Percentiles rank a stretch among this genome's conserved stretches.
Conservation (phyloP, 73 alveolate species). For the Paraurostyla sp. region DNA sequence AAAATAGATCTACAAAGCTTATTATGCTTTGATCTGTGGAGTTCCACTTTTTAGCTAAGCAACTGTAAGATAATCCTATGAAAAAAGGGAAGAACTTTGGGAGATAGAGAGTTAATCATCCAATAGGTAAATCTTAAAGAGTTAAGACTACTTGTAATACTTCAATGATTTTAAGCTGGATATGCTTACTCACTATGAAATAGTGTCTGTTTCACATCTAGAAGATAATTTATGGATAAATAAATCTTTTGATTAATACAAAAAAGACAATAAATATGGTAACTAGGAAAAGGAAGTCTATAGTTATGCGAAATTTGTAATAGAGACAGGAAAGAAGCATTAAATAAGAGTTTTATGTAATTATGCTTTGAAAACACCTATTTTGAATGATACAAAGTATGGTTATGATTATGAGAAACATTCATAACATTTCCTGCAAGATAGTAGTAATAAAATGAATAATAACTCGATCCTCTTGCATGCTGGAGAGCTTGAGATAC, state of each 20-base stretch:
- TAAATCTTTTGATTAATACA: background rate
- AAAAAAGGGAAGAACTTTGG: background rate
- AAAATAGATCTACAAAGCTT: background rate
- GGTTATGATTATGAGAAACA: constrained; percentile 23
- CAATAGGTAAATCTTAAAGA: background rate
- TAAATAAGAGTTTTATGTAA: constrained; percentile 36
- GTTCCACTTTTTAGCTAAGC: background rate
- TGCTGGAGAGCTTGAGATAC: constrained; percentile 55
- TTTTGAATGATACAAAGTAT: constrained; percentile 21
- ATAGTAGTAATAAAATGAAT: background rate
- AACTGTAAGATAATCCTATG: background rate
- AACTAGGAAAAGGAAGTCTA: background rate
- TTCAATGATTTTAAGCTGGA: background rate
- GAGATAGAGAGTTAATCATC: background rate
- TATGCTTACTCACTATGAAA: background rate
- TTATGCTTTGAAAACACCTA: constrained; percentile 30
- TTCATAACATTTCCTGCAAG: background rate
- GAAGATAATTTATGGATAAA: background rate
- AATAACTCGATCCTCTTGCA: constrained; percentile 5
- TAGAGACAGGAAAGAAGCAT: constrained; percentile 65
- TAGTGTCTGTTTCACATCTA: background rate
- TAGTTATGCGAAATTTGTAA: background rate
- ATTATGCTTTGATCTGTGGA: constrained; percentile 22
- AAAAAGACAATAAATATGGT: background rate
- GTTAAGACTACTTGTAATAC: background rate